These are phyloP conservation scores for Pelargonium citronellum DNA, from an alignment of 441 rosid species.

Conservation along the genomic window DNA sequence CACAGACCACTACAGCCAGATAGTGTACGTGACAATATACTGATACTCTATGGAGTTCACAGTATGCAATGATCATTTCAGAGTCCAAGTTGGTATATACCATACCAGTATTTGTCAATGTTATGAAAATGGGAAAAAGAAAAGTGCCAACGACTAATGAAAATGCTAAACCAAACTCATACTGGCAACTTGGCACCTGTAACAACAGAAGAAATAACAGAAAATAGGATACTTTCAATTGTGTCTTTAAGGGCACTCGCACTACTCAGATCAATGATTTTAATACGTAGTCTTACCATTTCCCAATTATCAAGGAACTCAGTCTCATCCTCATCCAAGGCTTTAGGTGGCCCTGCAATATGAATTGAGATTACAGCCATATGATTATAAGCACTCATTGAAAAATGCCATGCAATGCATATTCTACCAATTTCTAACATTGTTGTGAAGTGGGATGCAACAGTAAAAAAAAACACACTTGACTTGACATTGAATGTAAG, in stretches of 20 bases:
- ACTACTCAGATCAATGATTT: constrained; percentile 5
- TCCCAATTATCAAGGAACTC: constrained; percentile 84
- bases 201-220: not conserved
- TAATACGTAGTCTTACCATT: constrained; percentile 44
- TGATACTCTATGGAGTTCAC: not conserved
- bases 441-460: not conserved
- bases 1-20: not conserved
- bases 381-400: constrained; percentile 3
- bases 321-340: constrained; percentile 90
- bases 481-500: not conserved
- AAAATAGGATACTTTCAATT: not conserved
- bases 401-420: not conserved
- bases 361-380: constrained; percentile 13
- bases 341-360: constrained; percentile 78
- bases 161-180: not conserved
- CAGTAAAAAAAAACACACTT: not conserved
- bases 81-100: not conserved
- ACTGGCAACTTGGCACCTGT: constrained; percentile 3
- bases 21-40: not conserved
- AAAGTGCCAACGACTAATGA: not conserved
- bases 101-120: not conserved
- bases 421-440: not conserved
- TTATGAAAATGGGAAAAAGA: not conserved
- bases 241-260: constrained; percentile 7
- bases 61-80: not conserved